Conservation (phyloP, 2,329 filamentous ascomycete species). For the Fusarium metavorans region DNA sequence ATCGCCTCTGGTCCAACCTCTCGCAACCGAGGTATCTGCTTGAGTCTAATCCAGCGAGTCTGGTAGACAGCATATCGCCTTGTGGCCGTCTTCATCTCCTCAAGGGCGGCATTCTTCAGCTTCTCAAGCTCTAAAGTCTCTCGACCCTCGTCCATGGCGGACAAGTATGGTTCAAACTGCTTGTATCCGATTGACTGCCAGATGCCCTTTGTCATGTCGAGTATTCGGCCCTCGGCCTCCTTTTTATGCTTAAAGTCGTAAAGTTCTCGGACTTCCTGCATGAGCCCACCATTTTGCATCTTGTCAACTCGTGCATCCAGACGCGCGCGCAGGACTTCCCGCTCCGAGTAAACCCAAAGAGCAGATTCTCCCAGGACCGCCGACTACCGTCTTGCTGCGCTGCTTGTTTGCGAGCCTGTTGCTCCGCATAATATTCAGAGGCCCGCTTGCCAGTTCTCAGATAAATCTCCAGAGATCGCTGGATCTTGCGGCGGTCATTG, state of each 20-base stretch:
- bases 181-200: slow-evolving; percentile 98
- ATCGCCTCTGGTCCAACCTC: slow-evolving; percentile 64
- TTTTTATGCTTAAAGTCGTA: slow-evolving; percentile 54
- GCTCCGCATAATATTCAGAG: slow-evolving; percentile 88
- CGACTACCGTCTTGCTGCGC: slow-evolving; percentile 38
- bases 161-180: slow-evolving; percentile 82
- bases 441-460: slow-evolving; percentile 84
- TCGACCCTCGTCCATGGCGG: slow-evolving; percentile 53
- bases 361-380: slow-evolving; percentile 66
- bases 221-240: slow-evolving; percentile 57
- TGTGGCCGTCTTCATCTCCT: slow-evolving; percentile 84
- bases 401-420: slow-evolving; percentile 61
- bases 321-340: slow-evolving; percentile 74
- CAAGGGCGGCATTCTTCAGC: slow-evolving; percentile 71
- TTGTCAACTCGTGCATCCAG: slow-evolving; percentile 83
- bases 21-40: slow-evolving; percentile 77
- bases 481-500: slow-evolving; percentile 90
- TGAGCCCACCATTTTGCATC: slow-evolving; percentile 75
- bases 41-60: slow-evolving; percentile 86
- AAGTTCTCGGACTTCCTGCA: slow-evolving; percentile 62
- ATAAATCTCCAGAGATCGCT: slow-evolving; percentile 89
- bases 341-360: slow-evolving; percentile 88
- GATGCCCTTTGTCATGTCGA: slow-evolving; percentile 85
- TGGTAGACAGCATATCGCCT: slow-evolving; percentile 90
- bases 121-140: slow-evolving; percentile 59